Evolutionary conservation across 2,329 filamentous ascomycete species (phyloP).

Genomic region (Diaporthe citrichinensis): DNA sequence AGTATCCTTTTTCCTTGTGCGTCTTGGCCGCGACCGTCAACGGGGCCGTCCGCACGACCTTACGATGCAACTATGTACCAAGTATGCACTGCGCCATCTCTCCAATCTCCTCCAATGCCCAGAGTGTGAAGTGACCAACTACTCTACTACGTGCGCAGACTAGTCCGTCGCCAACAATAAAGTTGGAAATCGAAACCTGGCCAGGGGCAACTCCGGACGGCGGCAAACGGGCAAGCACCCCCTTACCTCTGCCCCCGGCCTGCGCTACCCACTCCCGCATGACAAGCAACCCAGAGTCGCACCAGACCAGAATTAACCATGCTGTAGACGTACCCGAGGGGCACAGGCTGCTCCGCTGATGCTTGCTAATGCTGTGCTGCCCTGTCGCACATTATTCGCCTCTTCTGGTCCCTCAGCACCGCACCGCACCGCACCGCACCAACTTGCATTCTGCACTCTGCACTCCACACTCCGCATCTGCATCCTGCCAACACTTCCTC

Average conservation of each 20-base stretch:
- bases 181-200: conserved; percentile 33
- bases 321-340: too few species aligned
- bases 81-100: background rate
- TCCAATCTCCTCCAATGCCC: background rate
- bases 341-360: background rate
- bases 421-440: conserved; percentile 19
- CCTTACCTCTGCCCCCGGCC: background rate
- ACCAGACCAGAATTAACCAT: background rate
- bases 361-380: conserved; percentile 4
- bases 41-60: background rate
- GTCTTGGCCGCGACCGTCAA: background rate
- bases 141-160: background rate
- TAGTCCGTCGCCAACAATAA: conserved; percentile 18
- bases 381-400: conserved; percentile 24
- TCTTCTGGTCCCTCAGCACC: conserved; percentile 1
- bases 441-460: conserved; percentile 15
- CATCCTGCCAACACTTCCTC: conserved; percentile 15
- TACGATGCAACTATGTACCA: background rate
- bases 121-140: background rate
- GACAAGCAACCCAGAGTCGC: conserved; percentile 22
- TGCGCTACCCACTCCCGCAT: conserved; percentile 17
- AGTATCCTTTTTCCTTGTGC: background rate
- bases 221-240: conserved; percentile 20
- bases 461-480: background rate
- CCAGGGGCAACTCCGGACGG: conserved; percentile 26